Percentiles rank a stretch among this genome's conserved stretches.
Evolutionary conservation across 208 protist genomes (phyloP).

Genomic region (Vickermania spadyakhi): DNA sequence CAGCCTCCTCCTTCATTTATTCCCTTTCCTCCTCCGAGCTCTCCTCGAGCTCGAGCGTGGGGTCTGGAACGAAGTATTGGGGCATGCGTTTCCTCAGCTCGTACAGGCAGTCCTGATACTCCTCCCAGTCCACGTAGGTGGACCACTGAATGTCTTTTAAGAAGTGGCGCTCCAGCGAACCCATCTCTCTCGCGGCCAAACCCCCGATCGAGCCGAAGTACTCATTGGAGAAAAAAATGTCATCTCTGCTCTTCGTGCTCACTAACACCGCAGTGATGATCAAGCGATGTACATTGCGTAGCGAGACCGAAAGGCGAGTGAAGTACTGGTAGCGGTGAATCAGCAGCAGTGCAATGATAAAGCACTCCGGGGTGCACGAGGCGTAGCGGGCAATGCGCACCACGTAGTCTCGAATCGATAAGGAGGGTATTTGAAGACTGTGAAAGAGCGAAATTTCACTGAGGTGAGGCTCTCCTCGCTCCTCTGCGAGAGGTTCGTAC

Average conservation of each 20-base stretch:
- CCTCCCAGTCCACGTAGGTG: constrained; percentile 60
- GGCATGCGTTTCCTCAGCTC: constrained; percentile 21
- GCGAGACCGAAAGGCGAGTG: constrained; percentile 49
- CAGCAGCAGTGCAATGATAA: constrained; percentile 85
- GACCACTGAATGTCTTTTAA: constrained; percentile 47
- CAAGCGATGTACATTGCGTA: constrained; percentile 66
- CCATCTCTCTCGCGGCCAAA: constrained; percentile 47
- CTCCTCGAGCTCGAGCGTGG: too few relatives aligned
- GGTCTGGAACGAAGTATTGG: constrained; percentile 1
- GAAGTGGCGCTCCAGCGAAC: constrained; percentile 65
- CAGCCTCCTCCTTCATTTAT: too few relatives aligned
- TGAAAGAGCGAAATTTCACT: constrained; percentile 43
- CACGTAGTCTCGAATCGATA: constrained; percentile 86
- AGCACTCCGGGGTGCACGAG: constrained; percentile 82
- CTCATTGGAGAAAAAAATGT: constrained; percentile 73
- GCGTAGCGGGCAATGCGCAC: constrained; percentile 88
- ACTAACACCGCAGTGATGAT: constrained; percentile 54
- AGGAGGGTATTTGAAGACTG: constrained; percentile 63
- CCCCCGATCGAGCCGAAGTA: constrained; percentile 79
- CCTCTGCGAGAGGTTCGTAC: constrained; percentile 8
- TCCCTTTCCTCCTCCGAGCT: too few relatives aligned
- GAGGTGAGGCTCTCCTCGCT: constrained; percentile 1
- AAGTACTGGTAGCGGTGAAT: constrained; percentile 78
- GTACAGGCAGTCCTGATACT: constrained; percentile 39
- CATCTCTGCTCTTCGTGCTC: constrained; percentile 77